A percentile compares a stretch with the other conserved stretches of the same genome.
Evolutionary conservation across 192 early-diverging fungal genomes (phyloP).

Genomic region (Geranomyces michiganensis): DNA sequence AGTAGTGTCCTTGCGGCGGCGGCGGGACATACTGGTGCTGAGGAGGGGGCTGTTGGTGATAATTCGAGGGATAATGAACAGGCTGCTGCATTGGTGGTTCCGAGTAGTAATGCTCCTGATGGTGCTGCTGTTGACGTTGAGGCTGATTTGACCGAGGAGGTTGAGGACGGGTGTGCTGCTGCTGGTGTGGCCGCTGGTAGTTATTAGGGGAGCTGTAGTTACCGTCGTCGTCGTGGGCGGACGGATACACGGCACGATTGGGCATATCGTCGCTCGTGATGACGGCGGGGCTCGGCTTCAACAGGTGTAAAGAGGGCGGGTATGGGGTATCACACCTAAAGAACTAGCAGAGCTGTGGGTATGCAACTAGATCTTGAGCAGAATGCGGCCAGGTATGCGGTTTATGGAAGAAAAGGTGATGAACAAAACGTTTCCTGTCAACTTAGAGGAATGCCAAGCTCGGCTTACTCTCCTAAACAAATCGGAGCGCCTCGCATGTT

Average conservation of each 20-base stretch:
- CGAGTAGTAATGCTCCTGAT: neutral
- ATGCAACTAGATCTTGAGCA: too few species aligned
- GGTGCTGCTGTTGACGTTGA: neutral
- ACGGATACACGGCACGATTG: constrained; percentile 1
- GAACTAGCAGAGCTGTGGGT: too few species aligned
- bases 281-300: neutral
- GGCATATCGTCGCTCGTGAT: constrained; percentile 5
- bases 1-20: neutral
- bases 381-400: too few species aligned
- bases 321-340: too few species aligned
- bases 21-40: constrained; percentile 7
- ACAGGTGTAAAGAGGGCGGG: too few species aligned
- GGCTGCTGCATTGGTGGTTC: constrained; percentile 7
- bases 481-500: too few species aligned
- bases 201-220: neutral
- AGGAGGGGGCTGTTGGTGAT: neutral
- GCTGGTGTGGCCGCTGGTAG: neutral
- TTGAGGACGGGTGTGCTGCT: neutral
- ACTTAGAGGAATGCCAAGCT: too few species aligned
- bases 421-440: too few species aligned
- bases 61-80: neutral
- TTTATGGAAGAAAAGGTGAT: too few species aligned
- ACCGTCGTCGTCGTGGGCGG: constrained; percentile 15
- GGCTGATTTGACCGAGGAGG: neutral
- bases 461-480: too few species aligned